Percentiles rank a stretch among this genome's conserved stretches.
These are phyloP conservation scores for Candida parachauliodes DNA, from an alignment of 805 yeast genomes.

Conservation along the genomic window DNA sequence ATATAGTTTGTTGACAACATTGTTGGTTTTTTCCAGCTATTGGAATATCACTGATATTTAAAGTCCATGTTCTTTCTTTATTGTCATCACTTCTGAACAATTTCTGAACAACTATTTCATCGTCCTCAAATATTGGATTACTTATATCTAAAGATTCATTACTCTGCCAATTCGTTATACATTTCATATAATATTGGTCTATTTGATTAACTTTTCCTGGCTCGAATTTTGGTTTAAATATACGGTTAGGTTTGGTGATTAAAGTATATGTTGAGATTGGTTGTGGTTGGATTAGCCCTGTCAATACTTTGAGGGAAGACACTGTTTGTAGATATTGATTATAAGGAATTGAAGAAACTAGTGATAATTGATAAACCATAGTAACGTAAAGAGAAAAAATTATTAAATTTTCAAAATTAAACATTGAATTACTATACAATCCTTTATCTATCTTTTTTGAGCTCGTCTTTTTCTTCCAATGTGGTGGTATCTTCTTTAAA, in stretches of 20 bases:
- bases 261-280: conserved; percentile 46
- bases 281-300: conserved; percentile 46
- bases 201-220: conserved; percentile 57
- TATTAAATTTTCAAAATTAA: background rate
- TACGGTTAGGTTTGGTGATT: conserved; percentile 46
- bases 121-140: conserved; percentile 20
- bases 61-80: conserved; percentile 48
- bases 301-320: conserved; percentile 49
- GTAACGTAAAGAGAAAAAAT: background rate
- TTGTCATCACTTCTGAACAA: conserved; percentile 20
- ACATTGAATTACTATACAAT: too few relatives aligned
- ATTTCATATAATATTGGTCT: conserved; percentile 50
- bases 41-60: conserved; percentile 70
- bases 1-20: conserved; percentile 59
- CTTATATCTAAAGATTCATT: conserved; percentile 23
- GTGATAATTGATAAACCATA: conserved; percentile 55
- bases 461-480: conserved; percentile 18
- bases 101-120: conserved; percentile 17
- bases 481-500: conserved; percentile 58
- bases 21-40: conserved; percentile 65
- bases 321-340: conserved; percentile 39
- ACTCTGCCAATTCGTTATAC: conserved; percentile 47
- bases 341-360: conserved; percentile 44
- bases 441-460: conserved; percentile 9
- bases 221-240: conserved; percentile 50